A percentile compares a stretch with the other conserved stretches of the same genome.
phyloP scores from a whole-genome alignment of 106 monocot genomes.

The Phalaenopsis equestris region DNA sequence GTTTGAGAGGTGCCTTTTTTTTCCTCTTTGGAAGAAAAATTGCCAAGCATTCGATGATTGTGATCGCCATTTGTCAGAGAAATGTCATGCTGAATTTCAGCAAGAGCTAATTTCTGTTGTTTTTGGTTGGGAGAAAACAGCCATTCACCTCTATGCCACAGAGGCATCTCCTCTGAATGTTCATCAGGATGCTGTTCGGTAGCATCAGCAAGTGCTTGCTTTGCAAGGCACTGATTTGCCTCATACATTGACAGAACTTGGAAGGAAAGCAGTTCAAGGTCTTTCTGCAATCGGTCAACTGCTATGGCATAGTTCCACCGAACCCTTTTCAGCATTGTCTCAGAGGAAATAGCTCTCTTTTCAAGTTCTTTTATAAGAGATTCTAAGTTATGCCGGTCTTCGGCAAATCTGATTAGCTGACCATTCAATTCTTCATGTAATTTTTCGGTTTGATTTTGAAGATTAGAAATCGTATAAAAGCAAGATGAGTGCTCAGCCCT shows the following conservation, averaged over 20 bases:
- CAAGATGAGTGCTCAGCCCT: constrained; percentile 65
- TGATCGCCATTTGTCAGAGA: background rate
- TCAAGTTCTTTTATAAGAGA: constrained; percentile 66
- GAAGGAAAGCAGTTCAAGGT: constrained; percentile 85
- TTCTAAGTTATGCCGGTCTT: constrained; percentile 54
- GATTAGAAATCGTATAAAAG: constrained; percentile 62
- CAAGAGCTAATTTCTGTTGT: constrained; percentile 4
- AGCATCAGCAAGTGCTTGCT: constrained; percentile 59
- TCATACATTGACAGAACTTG: constrained; percentile 97
- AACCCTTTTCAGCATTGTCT: constrained; percentile 69
- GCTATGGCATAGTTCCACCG: constrained; percentile 70
- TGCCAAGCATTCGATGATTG: background rate
- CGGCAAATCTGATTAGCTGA: constrained; percentile 48
- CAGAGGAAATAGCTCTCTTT: constrained; percentile 61
- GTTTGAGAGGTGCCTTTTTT: constrained; percentile 11
- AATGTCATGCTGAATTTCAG: constrained; percentile 18
- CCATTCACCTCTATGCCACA: constrained; percentile 5
- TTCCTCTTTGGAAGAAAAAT: constrained; percentile 12
- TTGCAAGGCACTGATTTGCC: constrained; percentile 82
- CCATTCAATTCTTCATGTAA: constrained; percentile 61
- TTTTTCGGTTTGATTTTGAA: constrained; percentile 69
- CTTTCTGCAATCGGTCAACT: constrained; percentile 77
- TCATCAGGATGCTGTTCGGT: constrained; percentile 27
- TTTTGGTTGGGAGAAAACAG: constrained; percentile 4
- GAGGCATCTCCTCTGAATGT: constrained; percentile 5